phyloP scores from a whole-genome alignment of 2,329 filamentous ascomycete genomes.

The Drechslerella coelobrocha region DNA sequence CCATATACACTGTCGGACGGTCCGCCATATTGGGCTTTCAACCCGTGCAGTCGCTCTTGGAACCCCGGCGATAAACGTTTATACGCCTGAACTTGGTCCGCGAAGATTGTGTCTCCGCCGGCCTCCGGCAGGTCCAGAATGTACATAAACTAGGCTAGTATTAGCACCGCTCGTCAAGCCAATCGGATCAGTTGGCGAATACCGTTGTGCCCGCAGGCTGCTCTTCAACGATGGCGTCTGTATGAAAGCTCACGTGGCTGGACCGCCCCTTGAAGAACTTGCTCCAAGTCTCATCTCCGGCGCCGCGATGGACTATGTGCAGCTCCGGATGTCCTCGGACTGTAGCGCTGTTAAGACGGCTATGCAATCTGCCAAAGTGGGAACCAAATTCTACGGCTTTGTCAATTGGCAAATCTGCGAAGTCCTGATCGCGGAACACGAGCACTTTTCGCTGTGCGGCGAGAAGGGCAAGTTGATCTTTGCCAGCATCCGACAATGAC shows the following conservation, averaged over 20 bases:
- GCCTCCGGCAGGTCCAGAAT: conserved; percentile 68
- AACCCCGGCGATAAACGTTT: conserved; percentile 79
- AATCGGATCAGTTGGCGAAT: background rate
- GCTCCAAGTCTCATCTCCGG: conserved; percentile 68
- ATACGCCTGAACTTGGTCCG: conserved; percentile 80
- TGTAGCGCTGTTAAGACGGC: conserved; percentile 68
- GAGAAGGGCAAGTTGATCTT: conserved; percentile 77
- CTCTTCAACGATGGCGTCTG: conserved; percentile 83
- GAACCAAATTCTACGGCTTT: conserved; percentile 73
- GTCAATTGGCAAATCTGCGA: conserved; percentile 72
- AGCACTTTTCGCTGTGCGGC: conserved; percentile 80
- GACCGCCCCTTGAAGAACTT: conserved; percentile 73
- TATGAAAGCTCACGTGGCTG: conserved; percentile 86
- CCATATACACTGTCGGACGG: conserved; percentile 72
- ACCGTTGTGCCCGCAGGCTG: conserved; percentile 84
- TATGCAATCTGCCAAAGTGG: conserved; percentile 82
- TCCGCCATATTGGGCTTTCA: conserved; percentile 81
- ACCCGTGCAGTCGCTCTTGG: conserved; percentile 77
- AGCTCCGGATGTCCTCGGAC: conserved; percentile 76
- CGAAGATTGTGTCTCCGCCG: conserved; percentile 86
- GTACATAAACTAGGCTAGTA: conserved; percentile 70
- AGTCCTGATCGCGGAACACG: conserved; percentile 78
- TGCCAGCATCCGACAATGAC: conserved; percentile 70
- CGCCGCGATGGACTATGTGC: conserved; percentile 80
- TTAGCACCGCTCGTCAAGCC: background rate